Base-by-base conservation (phyloP, 306 rosid genomes). In the Prunus mira region DNA sequence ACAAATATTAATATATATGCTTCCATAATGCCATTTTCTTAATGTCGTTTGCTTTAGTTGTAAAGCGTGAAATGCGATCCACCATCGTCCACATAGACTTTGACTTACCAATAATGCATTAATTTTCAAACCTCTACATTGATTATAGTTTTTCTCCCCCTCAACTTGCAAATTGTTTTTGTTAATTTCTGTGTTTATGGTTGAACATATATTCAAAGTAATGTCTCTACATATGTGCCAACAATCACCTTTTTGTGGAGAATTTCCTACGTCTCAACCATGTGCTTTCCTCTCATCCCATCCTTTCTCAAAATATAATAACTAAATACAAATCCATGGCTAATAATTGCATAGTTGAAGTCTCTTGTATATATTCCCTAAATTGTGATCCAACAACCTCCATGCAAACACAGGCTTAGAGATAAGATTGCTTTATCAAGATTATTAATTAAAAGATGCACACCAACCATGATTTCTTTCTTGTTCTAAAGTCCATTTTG, bases 351-450 rank as follows among this genome's bases (percentile, higher is more conserved):
- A 51, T 18, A 2, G 28, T 55, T 19, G 54, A 57, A 24, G 68
- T 47, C 52, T 11, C 58, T 85, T 82, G 18, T 69, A 76, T 49
- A 49, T 49, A 14, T 67, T 82, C 77, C 85, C 82, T 30, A 79
- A 89, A 74, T 68, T 84, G 84, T 83, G 88, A 82, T 78, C 87
- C 74, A 57, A 75, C 80, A 74, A 79, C 82, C 65, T 87, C 92
- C 88, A 58, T 57, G 67, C 67, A 64, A 66, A 85, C 82, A 77
- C 41, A 77, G 82, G 60, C 71, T 64, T 47, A 58, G 73, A 61
- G 78, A 71, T 68, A 67, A 49, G 72, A 60, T 76, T 69, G 12
- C 32, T 73, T 30, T 56, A 11, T 55, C 14, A 65, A 14, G 14
- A 11, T 58, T 58, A 25, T 25, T 12, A 24, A 24, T 4, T 60